Base-by-base conservation (phyloP, 2,329 filamentous ascomycete genomes). In the Penicillium sp. region DNA sequence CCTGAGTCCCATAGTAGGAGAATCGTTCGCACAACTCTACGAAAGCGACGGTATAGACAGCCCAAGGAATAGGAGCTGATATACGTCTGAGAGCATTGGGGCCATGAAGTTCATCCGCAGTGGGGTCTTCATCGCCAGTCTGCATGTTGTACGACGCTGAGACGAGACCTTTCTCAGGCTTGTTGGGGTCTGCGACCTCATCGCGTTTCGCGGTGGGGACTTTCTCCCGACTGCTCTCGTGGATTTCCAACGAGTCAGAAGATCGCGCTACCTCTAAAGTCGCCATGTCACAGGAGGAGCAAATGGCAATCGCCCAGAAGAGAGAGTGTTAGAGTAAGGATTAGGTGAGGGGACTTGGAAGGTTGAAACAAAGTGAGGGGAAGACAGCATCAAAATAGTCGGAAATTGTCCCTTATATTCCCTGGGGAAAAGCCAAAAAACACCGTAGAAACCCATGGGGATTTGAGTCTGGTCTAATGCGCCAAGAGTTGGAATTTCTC, bases 21-120 rank as follows among this genome's bases (percentile, higher is more conserved):
- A 90, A 91, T 47, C 89, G 86, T 77, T 92, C 89, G 77, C 87
- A 90, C 57, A 91, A 77, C 75, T 92, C 89, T 58, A 89, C 85
- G 60, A 90, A 86, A 50, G 87, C 88, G 58, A 92, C 85, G 23
- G 85, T 87, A 75, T 86, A 92, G 57, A 88, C 83, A 55, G 81
- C 77, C 81, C 83, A 86, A 50, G 86, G 86, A 59, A 92, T 84
- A 3, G 62, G 59, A 10, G 67, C 72, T 1, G 72, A 55, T 2
- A 77, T 66, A 42, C 75, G 71, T 33, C 74, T 74, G 25, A 78
- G 65, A 6, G 62, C 47, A 39, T 39, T 37, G 31, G 47, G 71
- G 69, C 46, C 69, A 6, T 44, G 29, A 25, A 77, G 31, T 25
- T 78, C 76, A 23, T 75, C 73, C 0, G 66, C 61, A 2, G 69